A percentile compares a stretch with the other conserved stretches of the same genome.
These are phyloP conservation scores for Suillus tomentosus DNA, from an alignment of 768 basidiomycete species.

Conservation along the genomic window DNA sequence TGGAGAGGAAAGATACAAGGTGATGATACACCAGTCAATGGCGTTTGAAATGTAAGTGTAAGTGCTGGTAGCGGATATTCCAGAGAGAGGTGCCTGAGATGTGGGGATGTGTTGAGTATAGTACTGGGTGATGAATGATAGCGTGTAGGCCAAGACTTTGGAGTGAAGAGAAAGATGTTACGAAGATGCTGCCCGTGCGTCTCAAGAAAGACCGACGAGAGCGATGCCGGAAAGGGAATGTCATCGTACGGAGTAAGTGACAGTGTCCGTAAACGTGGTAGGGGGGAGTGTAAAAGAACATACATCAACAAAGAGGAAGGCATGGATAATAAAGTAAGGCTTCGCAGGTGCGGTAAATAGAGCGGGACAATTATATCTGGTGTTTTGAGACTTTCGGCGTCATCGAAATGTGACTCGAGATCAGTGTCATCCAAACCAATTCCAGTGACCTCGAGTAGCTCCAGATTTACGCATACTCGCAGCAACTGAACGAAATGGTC, in stretches of 20 bases:
- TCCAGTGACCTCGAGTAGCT: conserved; percentile 65
- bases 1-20: conserved; percentile 43
- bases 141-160: conserved; percentile 67
- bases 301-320: conserved; percentile 65
- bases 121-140: conserved; percentile 55
- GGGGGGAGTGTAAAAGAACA: conserved; percentile 55
- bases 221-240: conserved; percentile 56
- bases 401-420: conserved; percentile 37
- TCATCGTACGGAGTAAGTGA: conserved; percentile 77
- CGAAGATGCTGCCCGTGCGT: conserved; percentile 58
- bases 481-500: conserved; percentile 64
- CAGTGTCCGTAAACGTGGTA: conserved; percentile 65
- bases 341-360: conserved; percentile 56
- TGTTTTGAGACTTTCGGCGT: conserved; percentile 22
- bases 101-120: conserved; percentile 51
- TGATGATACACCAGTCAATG: conserved; percentile 26
- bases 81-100: conserved; percentile 69
- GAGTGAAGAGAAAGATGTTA: conserved; percentile 67
- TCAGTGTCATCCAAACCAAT: conserved; percentile 58
- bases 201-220: conserved; percentile 58
- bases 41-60: conserved; percentile 27
- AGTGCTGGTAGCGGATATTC: conserved; percentile 67
- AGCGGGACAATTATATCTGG: conserved; percentile 41
- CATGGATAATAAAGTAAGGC: conserved; percentile 64
- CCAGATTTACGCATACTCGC: conserved; percentile 54